phyloP scores from a whole-genome alignment of 352 stramenopile genomes.

The Globisporangium viniferum region DNA sequence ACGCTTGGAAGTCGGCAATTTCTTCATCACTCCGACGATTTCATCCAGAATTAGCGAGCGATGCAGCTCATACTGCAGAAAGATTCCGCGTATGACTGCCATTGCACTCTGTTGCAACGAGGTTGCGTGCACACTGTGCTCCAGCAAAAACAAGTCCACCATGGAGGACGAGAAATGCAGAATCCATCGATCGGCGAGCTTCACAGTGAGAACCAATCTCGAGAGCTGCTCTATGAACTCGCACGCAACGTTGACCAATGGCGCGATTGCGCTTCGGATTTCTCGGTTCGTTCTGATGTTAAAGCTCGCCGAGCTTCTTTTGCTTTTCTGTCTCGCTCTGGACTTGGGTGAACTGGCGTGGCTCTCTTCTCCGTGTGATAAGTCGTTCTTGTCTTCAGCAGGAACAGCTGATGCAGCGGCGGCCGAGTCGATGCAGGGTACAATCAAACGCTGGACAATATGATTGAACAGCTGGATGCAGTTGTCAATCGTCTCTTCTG shows the following conservation, averaged over 20 bases:
- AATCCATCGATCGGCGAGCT: constrained; percentile 77
- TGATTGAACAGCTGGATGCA: constrained; percentile 69
- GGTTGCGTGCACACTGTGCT: constrained; percentile 53
- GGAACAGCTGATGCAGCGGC: constrained; percentile 29
- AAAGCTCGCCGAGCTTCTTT: constrained; percentile 24
- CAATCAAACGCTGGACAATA: constrained; percentile 47
- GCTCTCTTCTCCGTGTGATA: not conserved
- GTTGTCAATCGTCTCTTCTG: constrained; percentile 82
- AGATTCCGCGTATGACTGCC: constrained; percentile 60
- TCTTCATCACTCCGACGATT: constrained; percentile 71
- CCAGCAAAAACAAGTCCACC: constrained; percentile 65
- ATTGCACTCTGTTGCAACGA: constrained; percentile 64
- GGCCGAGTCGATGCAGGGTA: constrained; percentile 67
- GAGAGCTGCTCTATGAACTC: constrained; percentile 75
- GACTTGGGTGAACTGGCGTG: constrained; percentile 1
- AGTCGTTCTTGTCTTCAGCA: constrained; percentile 13
- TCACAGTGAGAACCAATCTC: constrained; percentile 53
- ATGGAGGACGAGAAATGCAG: constrained; percentile 68
- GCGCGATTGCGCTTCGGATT: constrained; percentile 47
- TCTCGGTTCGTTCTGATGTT: constrained; percentile 51
- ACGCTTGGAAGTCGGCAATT: constrained; percentile 70
- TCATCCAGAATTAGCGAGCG: constrained; percentile 61
- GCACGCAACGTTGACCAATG: constrained; percentile 58
- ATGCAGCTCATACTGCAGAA: constrained; percentile 61
- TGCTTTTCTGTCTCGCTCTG: not conserved